Base-by-base conservation (phyloP, 306 rosid species). In the Malus orientalis region DNA sequence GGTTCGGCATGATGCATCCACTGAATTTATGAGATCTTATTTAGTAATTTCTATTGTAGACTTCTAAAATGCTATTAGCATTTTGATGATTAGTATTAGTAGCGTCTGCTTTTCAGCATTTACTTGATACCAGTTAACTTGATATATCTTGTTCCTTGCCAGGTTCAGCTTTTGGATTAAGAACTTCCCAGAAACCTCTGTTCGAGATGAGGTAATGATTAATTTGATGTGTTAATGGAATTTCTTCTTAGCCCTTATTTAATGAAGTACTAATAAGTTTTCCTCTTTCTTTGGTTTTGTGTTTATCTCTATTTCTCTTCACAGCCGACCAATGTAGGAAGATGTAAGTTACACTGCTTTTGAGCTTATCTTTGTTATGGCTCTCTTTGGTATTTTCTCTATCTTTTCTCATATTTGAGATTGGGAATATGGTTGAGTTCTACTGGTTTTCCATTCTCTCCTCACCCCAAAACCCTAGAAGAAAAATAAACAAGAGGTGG, bases 131-230 rank as follows among this genome's bases (percentile, higher is more conserved):
- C 3, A 25, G 4, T 32, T 30, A 4, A 30, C 33, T 30, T 42
- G 30, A 19, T 45, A 3, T 23, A 38, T 47, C 22, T 44, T 27
- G 32, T 45, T 19, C 7, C 4, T 70, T 33, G 23, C 29, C 64
- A 70, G 81, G 33, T 70, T 15, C n/a, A 18, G 58, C 23, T 69
- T 6, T 27, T 12, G 19, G 40, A 11, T 76, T 6, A 53, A 47
- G 32, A 36, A 38, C 11, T 53, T 11, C 64, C 44, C 25, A 36
- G 29, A 73, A 65, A 20, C 47, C 47, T 33, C 38, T 1, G 23
- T 73, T 79, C 30, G 30, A 20, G 67, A 79, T 79, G 82, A 79
- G 74, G 82, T 79, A 13, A 18, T 55, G 13, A 23, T 73, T 57
- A 13, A 0, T 73, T 40, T 55, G 27, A 10, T 67, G 10, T 57